Conservation (phyloP, 2,329 filamentous ascomycete genomes). For the Aspergillus alliaceus region DNA sequence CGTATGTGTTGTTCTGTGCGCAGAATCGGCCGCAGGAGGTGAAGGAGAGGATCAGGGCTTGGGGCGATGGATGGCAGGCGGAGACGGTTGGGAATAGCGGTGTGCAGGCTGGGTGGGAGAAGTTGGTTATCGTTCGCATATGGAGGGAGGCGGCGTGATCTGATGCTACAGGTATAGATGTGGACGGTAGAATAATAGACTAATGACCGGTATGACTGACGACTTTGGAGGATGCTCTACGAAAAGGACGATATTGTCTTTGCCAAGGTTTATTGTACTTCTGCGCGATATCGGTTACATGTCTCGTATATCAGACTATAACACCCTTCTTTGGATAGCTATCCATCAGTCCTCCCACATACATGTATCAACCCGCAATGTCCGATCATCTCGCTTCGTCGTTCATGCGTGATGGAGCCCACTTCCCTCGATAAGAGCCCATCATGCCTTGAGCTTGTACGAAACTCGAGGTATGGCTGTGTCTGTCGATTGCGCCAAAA, state of each 20-base stretch:
- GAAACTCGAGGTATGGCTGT: not conserved
- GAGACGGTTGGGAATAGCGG: slow-evolving; percentile 81
- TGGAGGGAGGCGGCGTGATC: slow-evolving; percentile 55
- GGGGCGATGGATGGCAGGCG: slow-evolving; percentile 67
- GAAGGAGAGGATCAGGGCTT: slow-evolving; percentile 59
- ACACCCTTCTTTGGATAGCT: not conserved
- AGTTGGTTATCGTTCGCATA: slow-evolving; percentile 82
- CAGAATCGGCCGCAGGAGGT: slow-evolving; percentile 83
- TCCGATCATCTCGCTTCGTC: not conserved
- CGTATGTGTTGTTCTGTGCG: slow-evolving; percentile 85
- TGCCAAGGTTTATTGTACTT: not conserved
- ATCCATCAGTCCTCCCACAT: not conserved
- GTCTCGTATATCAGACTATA: not conserved
- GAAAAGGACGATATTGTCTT: not conserved
- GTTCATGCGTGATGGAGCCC: not conserved
- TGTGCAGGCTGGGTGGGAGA: slow-evolving; percentile 91
- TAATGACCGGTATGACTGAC: slow-evolving; percentile 3
- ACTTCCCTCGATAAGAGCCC: not conserved
- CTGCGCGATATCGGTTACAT: not conserved
- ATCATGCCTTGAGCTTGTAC: not conserved
- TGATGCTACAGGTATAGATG: not conserved
- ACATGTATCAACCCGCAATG: not conserved
- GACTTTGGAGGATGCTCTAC: not conserved
- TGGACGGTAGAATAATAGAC: not conserved
- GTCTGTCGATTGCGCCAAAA: not conserved